phyloP scores from a whole-genome alignment of 768 basidiomycete species.

The Xerocomellus chrysenteron region DNA sequence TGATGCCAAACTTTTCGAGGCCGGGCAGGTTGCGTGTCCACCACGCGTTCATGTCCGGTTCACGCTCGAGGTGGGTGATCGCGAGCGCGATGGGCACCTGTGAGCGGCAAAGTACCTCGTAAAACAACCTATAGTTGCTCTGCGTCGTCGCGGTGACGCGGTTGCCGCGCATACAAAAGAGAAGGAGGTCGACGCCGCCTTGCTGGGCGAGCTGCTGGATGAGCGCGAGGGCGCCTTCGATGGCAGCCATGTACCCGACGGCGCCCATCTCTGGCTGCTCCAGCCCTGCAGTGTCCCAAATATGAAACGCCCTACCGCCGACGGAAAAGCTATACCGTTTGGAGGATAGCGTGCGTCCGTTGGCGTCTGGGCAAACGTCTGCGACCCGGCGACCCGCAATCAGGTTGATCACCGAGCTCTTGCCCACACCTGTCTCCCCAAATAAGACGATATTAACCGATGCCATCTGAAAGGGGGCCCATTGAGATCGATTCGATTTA shows the following conservation, averaged over 20 bases:
- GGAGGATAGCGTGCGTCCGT: slow-evolving; percentile 36
- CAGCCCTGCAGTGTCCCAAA: slow-evolving; percentile 36
- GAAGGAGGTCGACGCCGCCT: slow-evolving; percentile 40
- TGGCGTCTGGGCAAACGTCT: slow-evolving; percentile 19
- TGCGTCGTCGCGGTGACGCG: slow-evolving; percentile 35
- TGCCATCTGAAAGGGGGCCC: slow-evolving; percentile 4
- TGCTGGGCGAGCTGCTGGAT: slow-evolving; percentile 31
- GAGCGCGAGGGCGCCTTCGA: slow-evolving; percentile 30
- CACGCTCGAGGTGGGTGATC: slow-evolving; percentile 40
- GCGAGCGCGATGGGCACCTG: slow-evolving; percentile 29
- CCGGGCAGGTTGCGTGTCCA: slow-evolving; percentile 27
- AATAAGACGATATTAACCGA: slow-evolving; percentile 41
- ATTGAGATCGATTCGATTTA: background rate
- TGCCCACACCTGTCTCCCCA: slow-evolving; percentile 39
- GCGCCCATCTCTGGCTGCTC: slow-evolving; percentile 25
- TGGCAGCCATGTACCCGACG: slow-evolving; percentile 24
- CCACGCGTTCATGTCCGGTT: slow-evolving; percentile 33
- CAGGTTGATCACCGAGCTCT: slow-evolving; percentile 33
- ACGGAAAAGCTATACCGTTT: slow-evolving; percentile 25
- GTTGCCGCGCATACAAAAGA: slow-evolving; percentile 40
- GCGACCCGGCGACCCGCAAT: slow-evolving; percentile 25
- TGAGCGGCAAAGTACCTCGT: slow-evolving; percentile 38
- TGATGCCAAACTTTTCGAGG: slow-evolving; percentile 24
- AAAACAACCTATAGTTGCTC: slow-evolving; percentile 40
- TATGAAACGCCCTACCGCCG: slow-evolving; percentile 6